A percentile compares a stretch with the other conserved stretches of the same genome.
phyloP scores from a whole-genome alignment of 192 early-diverging fungal species.

The Backusella liffmaniae region DNA sequence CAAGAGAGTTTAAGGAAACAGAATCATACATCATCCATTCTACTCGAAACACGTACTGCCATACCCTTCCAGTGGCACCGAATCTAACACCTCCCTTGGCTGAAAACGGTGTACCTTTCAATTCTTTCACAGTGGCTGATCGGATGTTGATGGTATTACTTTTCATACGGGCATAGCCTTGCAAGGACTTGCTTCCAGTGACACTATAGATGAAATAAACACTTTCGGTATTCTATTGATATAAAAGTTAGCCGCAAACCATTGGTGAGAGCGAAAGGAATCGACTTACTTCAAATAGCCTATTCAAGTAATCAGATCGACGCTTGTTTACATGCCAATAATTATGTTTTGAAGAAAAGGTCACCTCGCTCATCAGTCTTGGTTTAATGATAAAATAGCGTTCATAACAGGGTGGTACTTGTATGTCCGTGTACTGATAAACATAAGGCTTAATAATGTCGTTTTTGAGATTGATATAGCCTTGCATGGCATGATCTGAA shows the following conservation, averaged over 20 bases:
- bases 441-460: background rate
- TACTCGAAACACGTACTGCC: background rate
- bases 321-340: background rate
- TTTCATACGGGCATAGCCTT: constrained; percentile 10
- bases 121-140: background rate
- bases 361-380: background rate
- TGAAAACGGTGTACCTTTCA: background rate
- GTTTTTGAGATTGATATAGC: background rate
- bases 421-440: too few relatives aligned
- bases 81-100: background rate
- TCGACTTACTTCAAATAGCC: constrained; percentile 1
- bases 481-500: background rate
- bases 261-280: background rate
- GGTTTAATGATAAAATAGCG: constrained; percentile 5
- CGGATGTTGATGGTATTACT: background rate
- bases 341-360: background rate
- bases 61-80: background rate
- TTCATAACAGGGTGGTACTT: background rate
- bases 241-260: background rate
- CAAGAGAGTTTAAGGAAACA: background rate
- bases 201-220: constrained; percentile 1
- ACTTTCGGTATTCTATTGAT: background rate
- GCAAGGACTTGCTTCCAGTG: background rate
- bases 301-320: background rate
- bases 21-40: background rate